Conservation (phyloP, 1,139 yeast species). For the Suzukiozyma palmioleophila region DNA sequence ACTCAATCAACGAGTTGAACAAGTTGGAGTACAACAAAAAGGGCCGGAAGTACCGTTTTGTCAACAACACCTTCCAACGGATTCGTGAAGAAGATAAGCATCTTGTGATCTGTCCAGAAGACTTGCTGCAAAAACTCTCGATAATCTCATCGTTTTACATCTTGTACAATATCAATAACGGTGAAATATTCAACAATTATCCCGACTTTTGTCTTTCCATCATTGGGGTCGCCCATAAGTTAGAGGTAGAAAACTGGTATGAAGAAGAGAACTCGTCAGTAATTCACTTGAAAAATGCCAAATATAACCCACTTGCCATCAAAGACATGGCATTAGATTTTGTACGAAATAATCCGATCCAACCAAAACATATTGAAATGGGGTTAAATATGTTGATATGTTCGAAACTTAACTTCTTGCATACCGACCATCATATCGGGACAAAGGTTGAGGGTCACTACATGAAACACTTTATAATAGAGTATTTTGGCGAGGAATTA, state of each 20-base stretch:
- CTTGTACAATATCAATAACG: constrained; percentile 31
- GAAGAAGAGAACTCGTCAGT: constrained; percentile 46
- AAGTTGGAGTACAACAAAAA: constrained; percentile 44
- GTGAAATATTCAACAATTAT: constrained; percentile 27
- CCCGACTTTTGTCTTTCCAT: constrained; percentile 47
- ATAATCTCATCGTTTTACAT: constrained; percentile 43
- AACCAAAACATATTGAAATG: constrained; percentile 31
- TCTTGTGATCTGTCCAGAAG: constrained; percentile 38
- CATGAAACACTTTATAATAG: constrained; percentile 35
- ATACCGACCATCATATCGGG: constrained; percentile 55
- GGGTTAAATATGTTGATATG: constrained; percentile 45
- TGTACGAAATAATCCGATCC: constrained; percentile 12
- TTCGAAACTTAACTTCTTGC: constrained; percentile 50
- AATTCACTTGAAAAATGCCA: constrained; percentile 30
- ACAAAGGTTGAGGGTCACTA: constrained; percentile 45
- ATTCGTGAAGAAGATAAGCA: constrained; percentile 50
- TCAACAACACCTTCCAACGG: constrained; percentile 46
- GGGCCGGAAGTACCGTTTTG: constrained; percentile 50
- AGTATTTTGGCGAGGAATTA: constrained; percentile 40
- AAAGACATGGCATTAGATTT: constrained; percentile 13
- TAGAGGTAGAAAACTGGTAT: constrained; percentile 49
- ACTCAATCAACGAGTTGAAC: constrained; percentile 26
- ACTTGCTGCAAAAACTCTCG: constrained; percentile 30
- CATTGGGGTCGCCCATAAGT: constrained; percentile 46
- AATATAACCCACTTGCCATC: constrained; percentile 24